Evolutionary conservation across 2,329 filamentous ascomycete species (phyloP).

Genomic region (Fonsecaea monophora): DNA sequence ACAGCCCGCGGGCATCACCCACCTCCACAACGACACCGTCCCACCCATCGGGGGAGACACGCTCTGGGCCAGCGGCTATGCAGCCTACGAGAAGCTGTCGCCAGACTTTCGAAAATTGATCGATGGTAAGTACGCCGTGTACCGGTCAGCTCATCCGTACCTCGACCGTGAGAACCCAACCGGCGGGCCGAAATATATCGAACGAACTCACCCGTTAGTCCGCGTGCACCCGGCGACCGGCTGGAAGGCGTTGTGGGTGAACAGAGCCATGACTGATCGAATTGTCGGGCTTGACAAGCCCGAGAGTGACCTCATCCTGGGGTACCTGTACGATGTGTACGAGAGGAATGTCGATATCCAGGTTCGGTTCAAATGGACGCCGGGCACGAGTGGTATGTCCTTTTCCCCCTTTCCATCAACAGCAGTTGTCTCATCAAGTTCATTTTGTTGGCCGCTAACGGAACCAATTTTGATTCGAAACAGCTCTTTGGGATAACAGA

Average conservation of each 20-base stretch:
- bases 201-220: slow-evolving; percentile 56
- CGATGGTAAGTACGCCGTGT: slow-evolving; percentile 44
- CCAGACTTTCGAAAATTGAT: slow-evolving; percentile 43
- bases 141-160: slow-evolving; percentile 51
- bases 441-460: not conserved
- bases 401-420: too few species aligned
- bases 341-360: slow-evolving; percentile 41
- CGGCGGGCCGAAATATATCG: slow-evolving; percentile 55
- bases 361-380: slow-evolving; percentile 39
- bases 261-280: slow-evolving; percentile 36
- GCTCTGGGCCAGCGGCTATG: slow-evolving; percentile 60
- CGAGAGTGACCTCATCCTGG: slow-evolving; percentile 39
- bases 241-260: slow-evolving; percentile 41
- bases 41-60: slow-evolving; percentile 57
- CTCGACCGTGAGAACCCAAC: slow-evolving; percentile 65
- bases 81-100: slow-evolving; percentile 64
- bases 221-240: slow-evolving; percentile 57
- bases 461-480: not conserved
- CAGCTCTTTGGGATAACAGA: slow-evolving; percentile 39
- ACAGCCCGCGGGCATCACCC: slow-evolving; percentile 61
- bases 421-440: not conserved
- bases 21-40: slow-evolving; percentile 58
- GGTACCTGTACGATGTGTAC: slow-evolving; percentile 49
- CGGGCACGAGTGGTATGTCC: slow-evolving; percentile 33
- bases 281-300: slow-evolving; percentile 41